phyloP scores from a whole-genome alignment of 2,329 filamentous ascomycete species.

The Leptographium radiaticola region DNA sequence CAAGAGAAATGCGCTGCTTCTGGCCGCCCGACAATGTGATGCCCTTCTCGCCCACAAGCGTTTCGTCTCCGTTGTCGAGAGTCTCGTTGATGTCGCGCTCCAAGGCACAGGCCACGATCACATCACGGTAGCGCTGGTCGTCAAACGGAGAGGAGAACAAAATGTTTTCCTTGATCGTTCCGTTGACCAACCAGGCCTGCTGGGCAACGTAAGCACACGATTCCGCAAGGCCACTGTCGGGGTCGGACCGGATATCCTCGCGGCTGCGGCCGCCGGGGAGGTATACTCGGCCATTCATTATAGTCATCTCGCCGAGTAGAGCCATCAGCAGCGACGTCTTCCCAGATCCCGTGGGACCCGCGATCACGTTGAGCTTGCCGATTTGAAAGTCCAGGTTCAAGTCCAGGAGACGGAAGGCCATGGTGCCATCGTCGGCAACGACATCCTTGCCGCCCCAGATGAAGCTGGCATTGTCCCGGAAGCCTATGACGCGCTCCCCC shows the following conservation, averaged over 20 bases:
- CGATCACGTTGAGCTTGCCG: conserved; percentile 82
- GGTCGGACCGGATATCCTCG: conserved; percentile 70
- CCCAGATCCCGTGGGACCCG: conserved; percentile 84
- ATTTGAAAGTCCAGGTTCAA: conserved; percentile 71
- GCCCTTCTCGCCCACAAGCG: conserved; percentile 90
- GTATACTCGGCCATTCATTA: conserved; percentile 66
- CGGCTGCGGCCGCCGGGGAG: conserved; percentile 76
- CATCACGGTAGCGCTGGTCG: conserved; percentile 70
- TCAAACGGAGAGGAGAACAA: conserved; percentile 75
- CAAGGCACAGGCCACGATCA: conserved; percentile 81
- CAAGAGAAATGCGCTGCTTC: conserved; percentile 92
- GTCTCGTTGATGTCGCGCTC: conserved; percentile 77
- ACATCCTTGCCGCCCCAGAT: conserved; percentile 69
- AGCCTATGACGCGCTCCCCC: conserved; percentile 65
- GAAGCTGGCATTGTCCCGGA: conserved; percentile 64
- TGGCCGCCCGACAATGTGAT: conserved; percentile 94
- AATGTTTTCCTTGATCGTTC: conserved; percentile 91
- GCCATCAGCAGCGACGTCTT: conserved; percentile 97
- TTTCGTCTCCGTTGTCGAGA: conserved; percentile 83
- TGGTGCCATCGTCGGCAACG: conserved; percentile 50
- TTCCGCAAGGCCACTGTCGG: conserved; percentile 75
- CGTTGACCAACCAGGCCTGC: conserved; percentile 93
- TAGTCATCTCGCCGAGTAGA: conserved; percentile 87
- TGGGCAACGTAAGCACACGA: conserved; percentile 95
- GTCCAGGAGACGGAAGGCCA: conserved; percentile 72